Conservation (phyloP, 2,329 filamentous ascomycete species). For the Sclerotinia subarctica region DNA sequence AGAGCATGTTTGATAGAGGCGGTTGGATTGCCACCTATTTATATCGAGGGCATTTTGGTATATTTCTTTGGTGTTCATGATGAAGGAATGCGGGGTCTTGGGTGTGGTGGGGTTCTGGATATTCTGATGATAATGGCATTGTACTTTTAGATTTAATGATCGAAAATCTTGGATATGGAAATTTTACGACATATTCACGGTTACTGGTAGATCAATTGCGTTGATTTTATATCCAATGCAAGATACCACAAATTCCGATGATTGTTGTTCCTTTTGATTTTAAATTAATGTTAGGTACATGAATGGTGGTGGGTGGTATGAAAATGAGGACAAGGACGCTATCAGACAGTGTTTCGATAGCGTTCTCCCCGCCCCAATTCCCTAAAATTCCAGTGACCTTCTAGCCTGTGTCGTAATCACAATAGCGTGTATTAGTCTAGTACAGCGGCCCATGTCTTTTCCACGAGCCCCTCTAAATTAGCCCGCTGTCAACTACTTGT, state of each 20-base stretch:
- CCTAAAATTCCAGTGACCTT: background rate
- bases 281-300: background rate
- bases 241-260: background rate
- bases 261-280: background rate
- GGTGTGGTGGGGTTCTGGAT: constrained; percentile 8
- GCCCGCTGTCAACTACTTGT: background rate
- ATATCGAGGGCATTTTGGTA: background rate
- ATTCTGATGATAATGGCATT: constrained; percentile 12
- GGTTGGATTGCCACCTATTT: background rate
- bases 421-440: constrained; percentile 3
- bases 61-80: constrained; percentile 1
- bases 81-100: background rate
- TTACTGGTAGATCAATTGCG: background rate
- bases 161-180: background rate
- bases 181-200: too few relatives aligned
- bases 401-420: background rate
- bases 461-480: constrained; percentile 6
- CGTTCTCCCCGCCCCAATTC: background rate
- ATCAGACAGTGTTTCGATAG: background rate
- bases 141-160: constrained; percentile 15
- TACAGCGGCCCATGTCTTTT: background rate
- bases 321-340: too few relatives aligned
- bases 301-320: too few relatives aligned
- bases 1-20: background rate
- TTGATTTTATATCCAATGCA: background rate